Base-by-base conservation (phyloP, 1,284 basidiomycete species). In the Puccinia hordei region DNA sequence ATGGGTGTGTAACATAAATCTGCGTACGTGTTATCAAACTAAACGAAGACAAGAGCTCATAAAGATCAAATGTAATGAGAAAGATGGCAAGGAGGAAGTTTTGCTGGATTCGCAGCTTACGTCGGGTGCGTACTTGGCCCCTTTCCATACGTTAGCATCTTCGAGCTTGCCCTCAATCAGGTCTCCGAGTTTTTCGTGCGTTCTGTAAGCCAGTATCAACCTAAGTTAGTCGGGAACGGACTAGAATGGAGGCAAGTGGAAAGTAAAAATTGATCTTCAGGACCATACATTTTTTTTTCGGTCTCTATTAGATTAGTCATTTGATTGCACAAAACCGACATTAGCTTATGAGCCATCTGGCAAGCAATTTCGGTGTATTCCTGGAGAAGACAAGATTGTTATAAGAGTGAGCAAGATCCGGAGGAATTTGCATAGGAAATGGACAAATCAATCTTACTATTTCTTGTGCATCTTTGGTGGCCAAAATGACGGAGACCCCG, bases 1-100 rank as follows among this genome's bases (percentile, higher is more conserved):
- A 98, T 95, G 2, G 96, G 95, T 5, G 92, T 90, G 86, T 95
- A 98, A 83, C 93, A 93, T 87, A 95, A 96, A 86, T 98, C 95
- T 1, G 93, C 92, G 13, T 92, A 89, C 33, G 88, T 88, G 88
- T 92, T 94, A 85, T 99, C 95, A 81, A 94, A 78, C 75, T 69
- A 22, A 12, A 2, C 27, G 3, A 44, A n/a, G 2, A 19, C 38
- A 66, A 3, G 10, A 46, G 38, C 15, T 74, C 61, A 66, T n/a
- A 15, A 59, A 66, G 33, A 24, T 27, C 15, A 24, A 22, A 49
- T 27, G 27, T 13, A 10, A 63, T 13, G 33, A 77, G 46, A 66
- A 8, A 6, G 27, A 12, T 38, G n/a, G 27, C 57, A 22, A 38
- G 51, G 10, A 41, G 61, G 24, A 24, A 24, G 5, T 41, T 65